phyloP scores from a whole-genome alignment of 805 yeast genomes.

The Lipomyces starkeyi region DNA sequence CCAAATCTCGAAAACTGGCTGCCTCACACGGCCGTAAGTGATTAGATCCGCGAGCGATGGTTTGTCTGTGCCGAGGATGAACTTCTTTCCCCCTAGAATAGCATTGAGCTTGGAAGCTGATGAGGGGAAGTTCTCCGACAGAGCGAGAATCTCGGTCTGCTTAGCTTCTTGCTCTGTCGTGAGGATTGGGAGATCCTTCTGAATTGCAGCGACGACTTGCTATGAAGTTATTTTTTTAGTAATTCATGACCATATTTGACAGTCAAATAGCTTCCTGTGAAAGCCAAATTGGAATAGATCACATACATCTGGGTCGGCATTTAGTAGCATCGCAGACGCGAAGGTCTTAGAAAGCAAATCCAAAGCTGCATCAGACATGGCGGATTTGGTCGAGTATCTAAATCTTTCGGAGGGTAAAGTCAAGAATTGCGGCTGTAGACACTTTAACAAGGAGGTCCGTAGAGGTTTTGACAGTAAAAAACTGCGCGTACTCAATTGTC shows the following conservation, averaged over 20 bases:
- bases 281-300: not conserved
- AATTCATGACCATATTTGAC: not conserved
- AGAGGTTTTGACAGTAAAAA: not conserved
- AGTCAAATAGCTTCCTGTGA: not conserved
- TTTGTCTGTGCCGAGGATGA: conserved; percentile 63
- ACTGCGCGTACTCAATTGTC: not conserved
- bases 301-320: conserved; percentile 32
- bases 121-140: conserved; percentile 67
- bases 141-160: conserved; percentile 77
- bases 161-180: conserved; percentile 65
- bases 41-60: conserved; percentile 75
- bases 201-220: conserved; percentile 35
- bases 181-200: conserved; percentile 40
- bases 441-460: not conserved
- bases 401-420: not conserved
- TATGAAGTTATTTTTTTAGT: not conserved
- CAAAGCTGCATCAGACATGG: conserved; percentile 38
- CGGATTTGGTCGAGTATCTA: not conserved
- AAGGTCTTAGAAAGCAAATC: conserved; percentile 37
- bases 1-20: conserved; percentile 66
- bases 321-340: conserved; percentile 29
- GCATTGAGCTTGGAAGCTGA: conserved; percentile 66
- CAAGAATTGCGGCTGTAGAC: not conserved
- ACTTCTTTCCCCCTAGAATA: conserved; percentile 70
- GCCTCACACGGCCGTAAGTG: conserved; percentile 64